Conservation (phyloP, 2,329 filamentous ascomycete species). For the Claviceps paspali region DNA sequence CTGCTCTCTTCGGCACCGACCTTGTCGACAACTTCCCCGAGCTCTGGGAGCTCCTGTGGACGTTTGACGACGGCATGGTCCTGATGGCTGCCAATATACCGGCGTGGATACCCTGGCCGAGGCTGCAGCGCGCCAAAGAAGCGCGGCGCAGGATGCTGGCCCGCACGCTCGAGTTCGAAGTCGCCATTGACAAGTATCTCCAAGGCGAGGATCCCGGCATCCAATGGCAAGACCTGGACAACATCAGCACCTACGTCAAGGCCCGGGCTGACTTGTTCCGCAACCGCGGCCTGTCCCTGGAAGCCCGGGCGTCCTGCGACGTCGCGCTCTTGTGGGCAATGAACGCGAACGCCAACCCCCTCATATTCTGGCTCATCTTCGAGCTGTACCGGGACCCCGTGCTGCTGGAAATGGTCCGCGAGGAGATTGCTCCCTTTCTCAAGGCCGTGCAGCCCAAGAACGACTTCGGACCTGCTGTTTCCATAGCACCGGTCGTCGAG, state of each 20-base stretch:
- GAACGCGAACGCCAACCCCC: conserved; percentile 22
- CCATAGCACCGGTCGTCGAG: conserved; percentile 19
- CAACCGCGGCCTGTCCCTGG: conserved; percentile 14
- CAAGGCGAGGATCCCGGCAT: conserved; percentile 16
- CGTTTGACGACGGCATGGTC: conserved; percentile 20
- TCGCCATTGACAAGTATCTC: conserved; percentile 19
- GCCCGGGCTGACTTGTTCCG: conserved; percentile 16
- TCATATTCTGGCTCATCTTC: conserved; percentile 26
- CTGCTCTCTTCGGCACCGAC: conserved; percentile 23
- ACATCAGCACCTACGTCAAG: conserved; percentile 19
- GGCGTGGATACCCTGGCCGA: conserved; percentile 18
- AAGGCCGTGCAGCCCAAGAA: conserved; percentile 18
- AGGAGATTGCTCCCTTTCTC: conserved; percentile 21
- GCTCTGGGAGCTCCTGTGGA: conserved; percentile 23
- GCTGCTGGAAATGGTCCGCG: conserved; percentile 22
- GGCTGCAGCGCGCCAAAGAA: conserved; percentile 16
- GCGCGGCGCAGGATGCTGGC: conserved; percentile 15
- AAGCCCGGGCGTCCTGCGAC: conserved; percentile 20
- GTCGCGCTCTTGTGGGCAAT: conserved; percentile 22
- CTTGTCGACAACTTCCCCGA: conserved; percentile 26
- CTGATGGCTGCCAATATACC: conserved; percentile 17
- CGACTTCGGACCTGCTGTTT: conserved; percentile 21
- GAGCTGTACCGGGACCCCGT: conserved; percentile 24
- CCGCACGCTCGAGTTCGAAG: conserved; percentile 19
- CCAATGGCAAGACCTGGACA: conserved; percentile 22